Evolutionary conservation across 768 basidiomycete genomes (phyloP), one percentile per base, ranked within the genome.

Genomic region (Rhodotorula kratochvilovae): DNA sequence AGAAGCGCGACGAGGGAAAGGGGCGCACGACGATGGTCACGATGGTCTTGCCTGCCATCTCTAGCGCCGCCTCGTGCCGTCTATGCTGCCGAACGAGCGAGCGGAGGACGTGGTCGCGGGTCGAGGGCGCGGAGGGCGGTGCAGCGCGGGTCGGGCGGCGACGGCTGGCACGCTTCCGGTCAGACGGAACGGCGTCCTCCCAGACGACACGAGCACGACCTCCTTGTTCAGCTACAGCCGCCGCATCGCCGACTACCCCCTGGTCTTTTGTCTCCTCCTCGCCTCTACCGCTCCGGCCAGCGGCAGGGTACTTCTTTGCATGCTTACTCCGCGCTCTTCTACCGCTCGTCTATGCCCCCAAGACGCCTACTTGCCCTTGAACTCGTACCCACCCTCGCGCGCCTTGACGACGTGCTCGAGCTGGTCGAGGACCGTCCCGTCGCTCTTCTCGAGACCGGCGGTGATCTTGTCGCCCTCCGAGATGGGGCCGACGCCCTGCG

Each of bases 401-500:
- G 85, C 82, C 25, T 87, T 83, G 21, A 87, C 87, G 25, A 84
- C 82, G 76, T 95, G 90, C 55, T 85, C 80, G 53, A 94, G 83
- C 35, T 82, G 82, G 36, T 86, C 84, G 29, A 97, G 80, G 60
- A 85, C 81, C 51, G 86, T 83, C 0, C 81, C 81, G 8, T 83
- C 78, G 10, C 81, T 78, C 71, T 88, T 87, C 10, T 85, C 82
- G 58, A 98, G 80, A 7, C 84, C 81, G 67, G 92, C 96, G 71
- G 87, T 86, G 70, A 98, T 84, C 39, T 83, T 84, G 81, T 98
- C 93, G 0, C 91, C 91, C 4, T 88, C 85, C 0, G 78, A 70
- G 66, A 97, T 78, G 2, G 88, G 87, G 29, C 93, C 92, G 7
- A 97, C 92, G 27, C 95, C 95, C 0, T 89, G 85, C 1, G 95